Conservation (phyloP, 305 asterid genomes). For the Fraxinus sp. region DNA sequence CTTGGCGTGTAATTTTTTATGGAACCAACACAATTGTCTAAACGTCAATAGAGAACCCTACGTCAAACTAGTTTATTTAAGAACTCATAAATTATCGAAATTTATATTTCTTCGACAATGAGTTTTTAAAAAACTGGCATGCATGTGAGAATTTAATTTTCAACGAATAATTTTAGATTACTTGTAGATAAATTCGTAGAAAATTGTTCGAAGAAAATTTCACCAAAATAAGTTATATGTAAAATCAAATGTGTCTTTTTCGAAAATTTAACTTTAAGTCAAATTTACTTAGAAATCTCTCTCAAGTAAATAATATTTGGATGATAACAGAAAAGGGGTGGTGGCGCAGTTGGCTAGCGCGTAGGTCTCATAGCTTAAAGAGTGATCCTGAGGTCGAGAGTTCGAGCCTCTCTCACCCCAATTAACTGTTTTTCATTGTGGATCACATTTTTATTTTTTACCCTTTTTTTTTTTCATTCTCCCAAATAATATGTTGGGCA, state of each 20-base stretch:
- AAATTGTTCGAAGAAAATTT: no score
- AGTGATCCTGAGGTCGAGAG: conserved; percentile 89
- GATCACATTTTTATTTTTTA: no score
- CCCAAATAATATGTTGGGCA: background rate
- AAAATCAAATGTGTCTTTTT: no score
- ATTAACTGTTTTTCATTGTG: no score
- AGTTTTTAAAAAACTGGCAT: no score
- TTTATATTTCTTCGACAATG: background rate
- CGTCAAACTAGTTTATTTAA: no score
- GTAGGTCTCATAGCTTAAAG: conserved; percentile 82
- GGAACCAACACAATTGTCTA: background rate
- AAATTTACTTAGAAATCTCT: no score
- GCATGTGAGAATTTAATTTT: background rate
- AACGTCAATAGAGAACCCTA: background rate
- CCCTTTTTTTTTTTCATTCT: background rate
- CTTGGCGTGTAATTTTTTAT: background rate
- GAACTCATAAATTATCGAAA: no score
- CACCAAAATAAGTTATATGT: background rate
- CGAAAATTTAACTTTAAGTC: no score
- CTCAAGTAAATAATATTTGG: no score
- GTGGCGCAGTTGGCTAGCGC: conserved; percentile 99
- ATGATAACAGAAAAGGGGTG: conserved; percentile 58
- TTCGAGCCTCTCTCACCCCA: conserved; percentile 85
- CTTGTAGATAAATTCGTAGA: background rate
- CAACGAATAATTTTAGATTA: no score